Evolutionary conservation across 2,329 filamentous ascomycete genomes (phyloP), one percentile per base, ranked within the genome.

Genomic region (Sphaerulina vaccinii): DNA sequence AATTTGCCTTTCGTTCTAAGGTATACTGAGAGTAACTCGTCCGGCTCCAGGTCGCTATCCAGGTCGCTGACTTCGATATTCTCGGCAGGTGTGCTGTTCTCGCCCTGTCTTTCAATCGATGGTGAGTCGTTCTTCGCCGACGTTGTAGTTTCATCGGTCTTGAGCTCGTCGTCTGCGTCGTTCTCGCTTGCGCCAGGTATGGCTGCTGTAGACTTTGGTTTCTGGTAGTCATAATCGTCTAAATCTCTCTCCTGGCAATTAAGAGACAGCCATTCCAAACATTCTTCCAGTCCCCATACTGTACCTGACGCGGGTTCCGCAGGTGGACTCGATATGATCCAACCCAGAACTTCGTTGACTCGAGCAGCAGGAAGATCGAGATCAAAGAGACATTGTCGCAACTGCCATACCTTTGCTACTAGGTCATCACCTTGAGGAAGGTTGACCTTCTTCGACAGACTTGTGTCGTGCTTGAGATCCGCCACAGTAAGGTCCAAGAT

Each of bases 231-330:
- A 50, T 69, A 70, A 11, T 69, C 65, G 47, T 58, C 52, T 18
- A 69, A 54, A 42, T 67, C 62, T 18, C 54, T 58, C 21, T 50
- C 32, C 11, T 79, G 73, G 62, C 86, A 88, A 66, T 93, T 82
- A 58, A 88, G 76, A n/a, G 90, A 88, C 48, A 97, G 79, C 89
- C 90, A 96, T 62, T 96, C 89, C 16, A 99, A 70, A 21, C 88
- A 84, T 70, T 96, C 91, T 55, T 95, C 86, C 29, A 97, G 73
- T 8, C 91, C 90, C 88, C 90, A 95, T 11, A 18, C 74, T 64
- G 2, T 77, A 73, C 49, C 86, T 79, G 52, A 19, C 21, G 41
- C 46, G 21, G 45, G 36, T 23, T 70, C 68, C 52, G 69, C 63
- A 11, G 84, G 78, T 22, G 83, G 83, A 58, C 87, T 84, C 36